These are phyloP conservation scores for Myriosclerotinia duriaeana DNA, from an alignment of 2,329 filamentous ascomycete genomes.

Conservation along the genomic window DNA sequence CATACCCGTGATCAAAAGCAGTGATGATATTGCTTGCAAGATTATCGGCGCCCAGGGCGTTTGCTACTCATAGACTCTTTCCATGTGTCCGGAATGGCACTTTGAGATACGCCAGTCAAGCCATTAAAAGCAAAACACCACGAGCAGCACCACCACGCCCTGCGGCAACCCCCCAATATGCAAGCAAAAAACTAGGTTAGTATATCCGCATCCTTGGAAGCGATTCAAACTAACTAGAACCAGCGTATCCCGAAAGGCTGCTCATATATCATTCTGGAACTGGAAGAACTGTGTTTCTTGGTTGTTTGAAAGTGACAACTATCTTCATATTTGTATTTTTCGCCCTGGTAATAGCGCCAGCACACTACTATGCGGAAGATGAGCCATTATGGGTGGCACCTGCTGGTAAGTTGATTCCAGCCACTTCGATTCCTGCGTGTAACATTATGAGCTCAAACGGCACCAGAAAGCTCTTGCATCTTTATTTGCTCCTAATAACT, in stretches of 20 bases:
- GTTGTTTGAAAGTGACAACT: conserved; percentile 68
- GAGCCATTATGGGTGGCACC: conserved; percentile 36
- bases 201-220: not conserved
- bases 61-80: not conserved
- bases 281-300: conserved; percentile 64
- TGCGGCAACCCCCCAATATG: conserved; percentile 16
- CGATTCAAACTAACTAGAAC: not conserved
- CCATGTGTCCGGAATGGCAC: not conserved
- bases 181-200: conserved; percentile 20
- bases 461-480: not conserved
- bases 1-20: not conserved
- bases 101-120: not conserved
- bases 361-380: conserved; percentile 34
- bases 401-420: conserved; percentile 30
- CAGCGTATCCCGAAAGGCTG: conserved; percentile 57
- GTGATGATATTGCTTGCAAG: conserved; percentile 14
- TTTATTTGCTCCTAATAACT: not conserved
- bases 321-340: conserved; percentile 69
- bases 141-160: conserved; percentile 1
- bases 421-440: too few relatives aligned
- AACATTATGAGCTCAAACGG: conserved; percentile 3
- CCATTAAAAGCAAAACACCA: not conserved
- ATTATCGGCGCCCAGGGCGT: not conserved
- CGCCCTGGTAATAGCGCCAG: conserved; percentile 58
- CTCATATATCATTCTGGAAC: conserved; percentile 77